Percentiles rank a stretch among this genome's conserved stretches.
Conservation (phyloP, 176 grass and related monocot species). For the Melocanna baccifera region DNA sequence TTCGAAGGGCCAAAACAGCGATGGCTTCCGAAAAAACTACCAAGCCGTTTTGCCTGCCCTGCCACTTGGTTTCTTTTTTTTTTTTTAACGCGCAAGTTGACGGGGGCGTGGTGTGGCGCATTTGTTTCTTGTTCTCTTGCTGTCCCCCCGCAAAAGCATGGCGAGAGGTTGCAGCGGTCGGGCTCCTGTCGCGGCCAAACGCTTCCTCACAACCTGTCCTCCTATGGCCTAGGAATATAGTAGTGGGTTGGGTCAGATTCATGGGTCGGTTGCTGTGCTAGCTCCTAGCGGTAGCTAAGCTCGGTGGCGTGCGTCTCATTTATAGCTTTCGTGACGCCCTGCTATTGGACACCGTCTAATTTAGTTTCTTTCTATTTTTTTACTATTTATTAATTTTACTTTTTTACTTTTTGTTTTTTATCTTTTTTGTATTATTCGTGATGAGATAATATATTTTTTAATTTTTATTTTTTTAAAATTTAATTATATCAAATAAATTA, state of each 20-base stretch:
- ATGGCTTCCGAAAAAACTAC: no score
- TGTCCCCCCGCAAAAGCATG: slow-evolving; percentile 30
- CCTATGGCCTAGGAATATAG: background rate
- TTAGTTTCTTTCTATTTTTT: no score
- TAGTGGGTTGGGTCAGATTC: background rate
- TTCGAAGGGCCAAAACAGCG: no score
- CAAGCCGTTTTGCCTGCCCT: background rate
- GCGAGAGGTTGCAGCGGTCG: slow-evolving; percentile 36
- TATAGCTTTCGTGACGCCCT: background rate
- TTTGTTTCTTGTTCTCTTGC: slow-evolving; percentile 24
- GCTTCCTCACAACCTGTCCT: slow-evolving; percentile 19
- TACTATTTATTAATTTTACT: no score
- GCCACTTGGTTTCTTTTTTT: background rate
- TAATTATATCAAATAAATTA: no score
- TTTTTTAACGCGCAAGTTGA: background rate
- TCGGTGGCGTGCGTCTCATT: background rate
- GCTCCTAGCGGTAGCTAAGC: background rate
- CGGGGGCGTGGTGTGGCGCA: background rate
- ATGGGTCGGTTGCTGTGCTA: background rate
- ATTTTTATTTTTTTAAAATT: no score
- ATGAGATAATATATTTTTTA: no score
- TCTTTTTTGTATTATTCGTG: no score
- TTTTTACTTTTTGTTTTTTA: no score
- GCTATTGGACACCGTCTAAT: no score
- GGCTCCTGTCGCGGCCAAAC: slow-evolving; percentile 28